These are phyloP conservation scores for Asterella californica DNA, from an alignment of 225 moss, liverwort and hornwort species.

Conservation along the genomic window DNA sequence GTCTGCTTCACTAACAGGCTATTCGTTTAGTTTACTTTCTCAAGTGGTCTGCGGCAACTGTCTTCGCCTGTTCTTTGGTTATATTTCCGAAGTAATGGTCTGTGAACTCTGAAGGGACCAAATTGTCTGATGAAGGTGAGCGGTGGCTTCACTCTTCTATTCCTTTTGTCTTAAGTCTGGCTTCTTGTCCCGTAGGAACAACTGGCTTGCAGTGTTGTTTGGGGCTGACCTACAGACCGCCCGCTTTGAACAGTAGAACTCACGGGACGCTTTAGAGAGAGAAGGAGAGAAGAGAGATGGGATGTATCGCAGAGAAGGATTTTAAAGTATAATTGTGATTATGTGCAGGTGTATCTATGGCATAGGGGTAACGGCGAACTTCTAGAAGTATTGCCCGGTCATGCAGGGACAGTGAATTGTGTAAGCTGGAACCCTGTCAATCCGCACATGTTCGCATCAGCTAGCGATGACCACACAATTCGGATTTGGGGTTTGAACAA, in stretches of 20 bases:
- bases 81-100: background rate
- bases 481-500: slow-evolving; percentile 97
- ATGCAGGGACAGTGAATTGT: slow-evolving; percentile 97
- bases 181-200: background rate
- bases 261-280: background rate
- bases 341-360: slow-evolving; percentile 95
- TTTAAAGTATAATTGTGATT: slow-evolving; percentile 2
- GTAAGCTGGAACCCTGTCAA: slow-evolving; percentile 99
- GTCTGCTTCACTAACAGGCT: too few species aligned
- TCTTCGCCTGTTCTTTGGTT: background rate
- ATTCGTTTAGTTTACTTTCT: too few species aligned
- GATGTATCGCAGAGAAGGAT: background rate
- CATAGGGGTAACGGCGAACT: slow-evolving; percentile 97
- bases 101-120: background rate
- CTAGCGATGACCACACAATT: slow-evolving; percentile 98
- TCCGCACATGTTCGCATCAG: slow-evolving; percentile 99
- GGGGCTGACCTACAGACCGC: background rate
- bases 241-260: background rate
- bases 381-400: slow-evolving; percentile 86
- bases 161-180: background rate
- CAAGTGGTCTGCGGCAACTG: background rate
- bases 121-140: background rate
- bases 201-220: background rate
- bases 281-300: too few species aligned
- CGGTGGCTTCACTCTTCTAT: background rate